Evolutionary conservation across 2,329 filamentous ascomycete genomes (phyloP), one percentile per base, ranked within the genome.

Genomic region (Ceratocystis lukuohia): DNA sequence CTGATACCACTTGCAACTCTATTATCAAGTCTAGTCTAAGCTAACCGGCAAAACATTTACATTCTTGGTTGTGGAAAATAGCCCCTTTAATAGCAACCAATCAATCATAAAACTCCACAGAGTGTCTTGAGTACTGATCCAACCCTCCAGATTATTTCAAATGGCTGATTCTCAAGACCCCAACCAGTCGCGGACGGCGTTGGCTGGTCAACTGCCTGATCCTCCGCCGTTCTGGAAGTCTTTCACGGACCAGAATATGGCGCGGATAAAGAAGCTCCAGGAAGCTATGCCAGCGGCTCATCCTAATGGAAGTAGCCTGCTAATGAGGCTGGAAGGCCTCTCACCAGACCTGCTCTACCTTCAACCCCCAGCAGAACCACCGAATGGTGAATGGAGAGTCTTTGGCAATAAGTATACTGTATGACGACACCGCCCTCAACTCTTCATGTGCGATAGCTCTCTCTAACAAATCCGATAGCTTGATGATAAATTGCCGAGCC

Each of bases 171-270:
- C 48, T 6, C 78, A 80, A 68, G 77, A 76, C 67, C 72, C 76
- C 8, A 74, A 75, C 45, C 77, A 77, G 65, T 76, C 76, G 7
- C 72, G 74, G 69, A 71, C 71, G 53, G 77, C 79, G 61, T 75
- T 82, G 71, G 80, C 85, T 30, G 84, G 88, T 28, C 84, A 87
- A 50, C 96, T 91, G 74, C 93, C 94, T 28, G 84, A 88, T 64
- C 94, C 94, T 30, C 94, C 94, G 30, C 86, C 88, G 0, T 96
- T 96, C 77, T 97, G 89, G 86, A 87, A 88, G 70, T 82, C 89
- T 74, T 97, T 97, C 76, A 96, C 90, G 0, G 75, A 84, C 2
- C 84, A 88, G 33, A 95, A 93, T 72, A 72, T 89, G 64, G 76
- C 83, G 15, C 84, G 84, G 3, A 76, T 82, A 65, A 74, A 77